These are phyloP conservation scores for Penicillium sclerotiorum DNA, from an alignment of 2,329 filamentous ascomycete species.

Conservation along the genomic window DNA sequence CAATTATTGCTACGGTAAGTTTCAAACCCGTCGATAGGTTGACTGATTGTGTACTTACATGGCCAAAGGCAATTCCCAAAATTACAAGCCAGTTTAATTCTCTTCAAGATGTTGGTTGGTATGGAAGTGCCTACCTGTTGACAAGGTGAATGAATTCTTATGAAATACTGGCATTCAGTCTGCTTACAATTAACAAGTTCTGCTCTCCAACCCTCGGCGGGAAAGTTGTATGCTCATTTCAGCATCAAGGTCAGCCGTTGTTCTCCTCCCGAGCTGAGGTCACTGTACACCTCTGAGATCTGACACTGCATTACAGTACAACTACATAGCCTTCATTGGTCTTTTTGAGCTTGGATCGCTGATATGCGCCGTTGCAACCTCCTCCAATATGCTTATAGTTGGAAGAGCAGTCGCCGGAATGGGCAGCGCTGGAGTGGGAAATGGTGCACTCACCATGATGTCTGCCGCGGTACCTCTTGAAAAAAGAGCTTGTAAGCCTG, in stretches of 20 bases:
- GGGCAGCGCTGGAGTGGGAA: neutral
- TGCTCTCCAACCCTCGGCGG: conserved; percentile 2
- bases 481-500: neutral
- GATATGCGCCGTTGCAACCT: conserved; percentile 4
- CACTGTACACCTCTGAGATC: neutral
- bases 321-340: neutral
- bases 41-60: neutral
- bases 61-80: conserved; percentile 3
- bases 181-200: neutral
- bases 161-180: neutral
- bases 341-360: conserved; percentile 8
- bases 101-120: conserved; percentile 8
- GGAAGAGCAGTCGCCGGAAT: conserved; percentile 6
- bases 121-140: conserved; percentile 6
- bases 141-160: neutral
- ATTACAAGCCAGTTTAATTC: conserved; percentile 9
- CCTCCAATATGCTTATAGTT: conserved; percentile 8
- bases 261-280: too few species aligned
- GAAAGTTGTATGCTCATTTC: conserved; percentile 5
- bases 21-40: neutral
- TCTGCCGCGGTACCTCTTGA: neutral
- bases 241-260: neutral
- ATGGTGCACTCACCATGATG: conserved; percentile 7
- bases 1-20: neutral
- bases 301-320: neutral